phyloP scores from a whole-genome alignment of 306 rosid species.

The Quillaja saponaria region DNA sequence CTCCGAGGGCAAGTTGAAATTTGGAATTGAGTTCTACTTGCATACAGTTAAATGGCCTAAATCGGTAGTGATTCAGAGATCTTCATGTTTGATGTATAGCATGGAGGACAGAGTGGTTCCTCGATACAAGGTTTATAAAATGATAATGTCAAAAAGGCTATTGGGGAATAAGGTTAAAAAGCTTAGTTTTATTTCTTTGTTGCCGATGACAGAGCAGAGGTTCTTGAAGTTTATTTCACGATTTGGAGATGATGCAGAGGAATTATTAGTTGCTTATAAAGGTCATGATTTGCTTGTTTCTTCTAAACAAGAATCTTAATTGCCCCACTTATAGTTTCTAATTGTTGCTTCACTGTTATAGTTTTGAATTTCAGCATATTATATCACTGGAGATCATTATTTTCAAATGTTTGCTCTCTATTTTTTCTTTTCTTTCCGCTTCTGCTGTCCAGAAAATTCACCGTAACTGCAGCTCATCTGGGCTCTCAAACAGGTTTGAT shows the following conservation, averaged over 20 bases:
- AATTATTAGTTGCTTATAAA: conserved; percentile 47
- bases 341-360: too few relatives aligned
- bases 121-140: conserved; percentile 49
- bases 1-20: conserved; percentile 47
- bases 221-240: conserved; percentile 45
- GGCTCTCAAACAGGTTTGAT: too few relatives aligned
- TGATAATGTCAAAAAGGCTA: conserved; percentile 35
- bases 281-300: conserved; percentile 27
- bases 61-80: conserved; percentile 32
- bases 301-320: conserved; percentile 3
- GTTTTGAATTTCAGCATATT: too few relatives aligned
- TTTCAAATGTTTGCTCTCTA: too few relatives aligned
- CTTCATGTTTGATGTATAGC: conserved; percentile 46
- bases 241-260: conserved; percentile 37
- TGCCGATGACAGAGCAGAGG: conserved; percentile 31
- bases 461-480: too few relatives aligned
- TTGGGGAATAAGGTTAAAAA: conserved; percentile 39
- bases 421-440: too few relatives aligned
- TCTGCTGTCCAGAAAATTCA: too few relatives aligned
- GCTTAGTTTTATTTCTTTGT: conserved; percentile 16
- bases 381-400: too few relatives aligned
- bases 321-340: too few relatives aligned
- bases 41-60: conserved; percentile 38
- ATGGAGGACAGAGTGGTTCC: conserved; percentile 53
- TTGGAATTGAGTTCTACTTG: conserved; percentile 51